phyloP scores from a whole-genome alignment of 1,284 basidiomycete genomes.

The Pulveroboletus sp. region DNA sequence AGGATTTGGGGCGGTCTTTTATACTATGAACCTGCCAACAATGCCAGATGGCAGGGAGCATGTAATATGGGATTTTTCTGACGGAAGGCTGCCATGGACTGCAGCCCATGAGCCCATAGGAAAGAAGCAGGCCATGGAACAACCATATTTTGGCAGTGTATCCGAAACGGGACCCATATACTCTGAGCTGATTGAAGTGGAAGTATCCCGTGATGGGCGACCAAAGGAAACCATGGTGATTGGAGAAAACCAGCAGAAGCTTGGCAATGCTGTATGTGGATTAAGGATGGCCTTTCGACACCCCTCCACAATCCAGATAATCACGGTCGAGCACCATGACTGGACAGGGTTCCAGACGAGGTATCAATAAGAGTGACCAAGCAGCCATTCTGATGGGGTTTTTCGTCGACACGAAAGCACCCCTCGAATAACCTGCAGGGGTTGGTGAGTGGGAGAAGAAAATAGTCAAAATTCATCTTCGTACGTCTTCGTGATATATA shows the following conservation, averaged over 20 bases:
- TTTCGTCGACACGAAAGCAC: not conserved
- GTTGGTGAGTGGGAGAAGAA: not conserved
- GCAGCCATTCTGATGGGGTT: no score
- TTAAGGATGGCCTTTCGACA: constrained; percentile 22
- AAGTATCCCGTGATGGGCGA: not conserved
- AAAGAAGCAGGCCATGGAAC: not conserved
- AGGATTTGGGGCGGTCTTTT: not conserved
- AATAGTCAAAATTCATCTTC: not conserved
- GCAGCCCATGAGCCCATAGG: no score
- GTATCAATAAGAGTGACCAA: constrained; percentile 13
- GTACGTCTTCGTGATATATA: not conserved
- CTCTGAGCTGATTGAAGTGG: not conserved
- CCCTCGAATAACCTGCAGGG: not conserved
- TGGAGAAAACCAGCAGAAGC: not conserved
- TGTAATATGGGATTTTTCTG: constrained; percentile 1
- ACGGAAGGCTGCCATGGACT: not conserved
- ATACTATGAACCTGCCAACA: constrained; percentile 11
- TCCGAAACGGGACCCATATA: not conserved
- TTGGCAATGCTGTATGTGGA: constrained; percentile 4
- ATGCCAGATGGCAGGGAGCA: not conserved
- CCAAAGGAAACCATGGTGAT: not conserved
- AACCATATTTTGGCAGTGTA: not conserved
- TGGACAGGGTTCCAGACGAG: constrained; percentile 16
- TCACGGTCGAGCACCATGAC: constrained; percentile 12
- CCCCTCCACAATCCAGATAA: constrained; percentile 20